A percentile compares a stretch with the other conserved stretches of the same genome.
Evolutionary conservation across 371 early-diverging fungal species (phyloP).

Genomic region (Nematocida major): DNA sequence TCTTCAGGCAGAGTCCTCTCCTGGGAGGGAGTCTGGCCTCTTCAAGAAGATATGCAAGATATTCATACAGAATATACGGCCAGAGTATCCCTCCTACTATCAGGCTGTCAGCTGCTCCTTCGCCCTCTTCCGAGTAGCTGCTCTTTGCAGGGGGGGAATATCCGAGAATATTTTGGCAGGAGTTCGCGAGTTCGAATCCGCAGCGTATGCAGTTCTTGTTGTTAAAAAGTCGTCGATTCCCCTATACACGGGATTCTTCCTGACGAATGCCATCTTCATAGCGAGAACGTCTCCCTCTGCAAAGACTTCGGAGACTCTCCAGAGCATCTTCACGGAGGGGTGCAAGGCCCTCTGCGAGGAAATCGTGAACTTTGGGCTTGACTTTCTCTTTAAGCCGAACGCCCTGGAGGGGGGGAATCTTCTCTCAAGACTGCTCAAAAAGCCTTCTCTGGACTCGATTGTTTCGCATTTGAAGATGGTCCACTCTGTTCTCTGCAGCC

Average conservation of each 20-base stretch:
- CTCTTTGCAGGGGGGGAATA: slow-evolving; percentile 22
- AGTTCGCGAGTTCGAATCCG: slow-evolving; percentile 10
- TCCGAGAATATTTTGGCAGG: slow-evolving; percentile 15
- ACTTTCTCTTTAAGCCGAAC: slow-evolving; percentile 31
- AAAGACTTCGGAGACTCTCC: slow-evolving; percentile 32
- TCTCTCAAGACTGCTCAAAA: slow-evolving; percentile 17
- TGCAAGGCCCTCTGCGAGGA: slow-evolving; percentile 26
- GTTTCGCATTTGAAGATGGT: slow-evolving; percentile 30
- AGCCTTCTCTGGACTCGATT: slow-evolving; percentile 39
- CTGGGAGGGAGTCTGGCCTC: not conserved
- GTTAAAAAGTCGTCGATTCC: slow-evolving; percentile 1
- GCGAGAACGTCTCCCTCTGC: slow-evolving; percentile 10
- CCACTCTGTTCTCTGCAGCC: not conserved
- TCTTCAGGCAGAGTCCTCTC: not conserved
- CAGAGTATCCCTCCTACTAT: slow-evolving; percentile 12
- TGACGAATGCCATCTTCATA: slow-evolving; percentile 35
- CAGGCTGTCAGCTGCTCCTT: slow-evolving; percentile 32
- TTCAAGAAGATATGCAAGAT: slow-evolving; percentile 33
- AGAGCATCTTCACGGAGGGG: slow-evolving; percentile 23
- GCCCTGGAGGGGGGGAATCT: not conserved
- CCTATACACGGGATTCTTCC: slow-evolving; percentile 17
- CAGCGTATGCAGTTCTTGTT: slow-evolving; percentile 6
- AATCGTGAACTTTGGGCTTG: slow-evolving; percentile 17
- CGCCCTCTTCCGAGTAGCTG: slow-evolving; percentile 26
- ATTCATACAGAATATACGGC: slow-evolving; percentile 9